A percentile compares a stretch with the other conserved stretches of the same genome.
phyloP scores from a whole-genome alignment of 2,329 filamentous ascomycete species.

The Diaporthe sp. region DNA sequence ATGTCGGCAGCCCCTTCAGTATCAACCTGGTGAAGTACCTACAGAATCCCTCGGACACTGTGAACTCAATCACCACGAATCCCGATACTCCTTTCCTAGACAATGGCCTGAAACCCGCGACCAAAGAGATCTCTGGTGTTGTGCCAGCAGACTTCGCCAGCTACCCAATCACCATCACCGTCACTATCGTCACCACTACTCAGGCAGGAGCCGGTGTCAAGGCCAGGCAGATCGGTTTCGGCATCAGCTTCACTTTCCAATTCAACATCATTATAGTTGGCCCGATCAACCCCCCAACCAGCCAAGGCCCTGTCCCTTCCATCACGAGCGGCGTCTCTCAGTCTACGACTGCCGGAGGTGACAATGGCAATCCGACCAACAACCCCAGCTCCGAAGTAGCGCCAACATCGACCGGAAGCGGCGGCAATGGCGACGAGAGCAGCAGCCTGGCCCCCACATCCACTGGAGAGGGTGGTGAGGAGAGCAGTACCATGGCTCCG shows the following conservation, averaged over 20 bases:
- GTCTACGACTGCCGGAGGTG: not conserved
- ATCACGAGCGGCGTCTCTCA: not conserved
- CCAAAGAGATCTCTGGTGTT: conserved; percentile 4
- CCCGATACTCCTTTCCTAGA: conserved; percentile 20
- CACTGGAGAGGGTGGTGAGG: not conserved
- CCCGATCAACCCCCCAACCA: not conserved
- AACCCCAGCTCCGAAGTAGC: not conserved
- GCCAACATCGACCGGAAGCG: not conserved
- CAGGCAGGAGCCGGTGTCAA: not conserved
- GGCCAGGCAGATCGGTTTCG: not conserved
- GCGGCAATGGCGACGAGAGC: not conserved
- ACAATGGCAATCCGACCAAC: not conserved
- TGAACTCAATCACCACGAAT: not conserved
- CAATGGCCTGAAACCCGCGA: not conserved
- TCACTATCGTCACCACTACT: not conserved
- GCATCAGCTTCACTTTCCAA: not conserved
- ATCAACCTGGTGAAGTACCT: conserved; percentile 19
- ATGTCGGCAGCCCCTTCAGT: not conserved
- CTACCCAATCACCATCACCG: not conserved
- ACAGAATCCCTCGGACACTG: not conserved
- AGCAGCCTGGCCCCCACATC: not conserved
- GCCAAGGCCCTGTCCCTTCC: not conserved
- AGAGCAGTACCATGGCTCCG: not conserved
- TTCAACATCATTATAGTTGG: conserved; percentile 1
- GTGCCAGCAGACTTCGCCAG: not conserved